Base-by-base conservation (phyloP, 768 basidiomycete species). In the Lactifluus echinatus region DNA sequence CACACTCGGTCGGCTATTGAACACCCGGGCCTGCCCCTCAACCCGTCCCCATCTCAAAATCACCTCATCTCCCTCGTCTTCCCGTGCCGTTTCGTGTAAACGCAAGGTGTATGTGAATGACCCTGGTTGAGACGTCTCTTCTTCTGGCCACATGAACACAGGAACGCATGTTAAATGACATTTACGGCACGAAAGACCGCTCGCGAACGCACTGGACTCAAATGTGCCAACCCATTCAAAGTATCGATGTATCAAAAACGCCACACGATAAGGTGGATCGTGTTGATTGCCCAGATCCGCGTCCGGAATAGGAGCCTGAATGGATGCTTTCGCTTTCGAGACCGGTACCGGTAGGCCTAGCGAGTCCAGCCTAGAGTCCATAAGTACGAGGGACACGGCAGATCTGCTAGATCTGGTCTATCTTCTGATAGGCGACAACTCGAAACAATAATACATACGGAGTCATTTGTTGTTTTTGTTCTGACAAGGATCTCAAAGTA, bases 191-290 rank as follows among this genome's bases (percentile, higher is more conserved):
- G 12, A n/a, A 15, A 19, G 11, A 17, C 8, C 19, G 37, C 17
- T 6, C 39, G 44, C 1, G 26, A 34, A 56, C 55, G 24, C 28
- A 61, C 62, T 40, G 4, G 40, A 23, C 37, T 55, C 55, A 17
- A 63, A 57, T 10, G 62, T 51, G 2, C 62, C 59, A 33, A 51
- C 43, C 62, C 62, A 63, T 52, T 61, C 60, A 47, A 63, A 61
- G 34, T 63, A 61, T 8, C 37, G 49, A 49, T 56, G 23, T 3
- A 50, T 59, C 15, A 63, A 34, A 29, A 29, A 39, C 21, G 47
- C 59, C 33, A 57, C 55, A 10, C 55, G 55, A 50, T 53, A 53
- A 26, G 51, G 23, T 2, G 59, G 15, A 6, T 63, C 43, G 2
- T 15, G 40, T 6, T 53, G 51, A 2, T 48, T 33, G 14, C 34